Conservation (phyloP, 2,329 filamentous ascomycete genomes). For the Leptodontidium sp. region DNA sequence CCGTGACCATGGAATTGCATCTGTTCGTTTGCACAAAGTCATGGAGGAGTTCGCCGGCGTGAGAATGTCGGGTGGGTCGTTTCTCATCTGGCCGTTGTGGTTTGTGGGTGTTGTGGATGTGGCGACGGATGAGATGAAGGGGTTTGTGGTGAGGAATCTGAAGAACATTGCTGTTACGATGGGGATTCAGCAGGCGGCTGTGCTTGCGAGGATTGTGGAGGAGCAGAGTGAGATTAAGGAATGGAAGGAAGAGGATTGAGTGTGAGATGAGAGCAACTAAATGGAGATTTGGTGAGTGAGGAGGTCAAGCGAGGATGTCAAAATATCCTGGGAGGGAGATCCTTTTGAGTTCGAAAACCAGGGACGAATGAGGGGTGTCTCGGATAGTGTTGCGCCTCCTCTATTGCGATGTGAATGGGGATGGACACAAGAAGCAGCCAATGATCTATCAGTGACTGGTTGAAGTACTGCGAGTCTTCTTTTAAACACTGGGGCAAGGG, state of each 20-base stretch:
- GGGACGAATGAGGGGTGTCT: too few species aligned
- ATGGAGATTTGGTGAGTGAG: too few species aligned
- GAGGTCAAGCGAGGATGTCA: too few species aligned
- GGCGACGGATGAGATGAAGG: conserved; percentile 25
- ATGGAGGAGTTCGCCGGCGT: conserved; percentile 18
- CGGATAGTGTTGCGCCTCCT: too few species aligned
- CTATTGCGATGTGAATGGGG: too few species aligned
- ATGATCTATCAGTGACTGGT: too few species aligned
- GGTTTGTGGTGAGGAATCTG: conserved; percentile 39
- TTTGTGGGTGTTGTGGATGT: conserved; percentile 38
- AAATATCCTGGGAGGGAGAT: too few species aligned
- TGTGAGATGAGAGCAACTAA: background rate
- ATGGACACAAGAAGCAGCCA: too few species aligned
- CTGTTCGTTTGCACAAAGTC: conserved; percentile 17
- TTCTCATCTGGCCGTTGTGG: conserved; percentile 45
- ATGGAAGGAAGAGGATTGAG: conserved; percentile 23
- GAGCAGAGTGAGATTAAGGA: conserved; percentile 22
- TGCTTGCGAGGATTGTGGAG: conserved; percentile 36
- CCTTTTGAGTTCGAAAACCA: too few species aligned
- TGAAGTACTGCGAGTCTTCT: too few species aligned
- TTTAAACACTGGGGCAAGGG: too few species aligned
- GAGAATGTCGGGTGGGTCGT: conserved; percentile 36
- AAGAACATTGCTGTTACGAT: conserved; percentile 35
- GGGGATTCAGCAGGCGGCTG: conserved; percentile 40
- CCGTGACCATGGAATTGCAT: conserved; percentile 3